phyloP scores from a whole-genome alignment of 176 grass and related monocot species.

The Aegilops longissima region DNA sequence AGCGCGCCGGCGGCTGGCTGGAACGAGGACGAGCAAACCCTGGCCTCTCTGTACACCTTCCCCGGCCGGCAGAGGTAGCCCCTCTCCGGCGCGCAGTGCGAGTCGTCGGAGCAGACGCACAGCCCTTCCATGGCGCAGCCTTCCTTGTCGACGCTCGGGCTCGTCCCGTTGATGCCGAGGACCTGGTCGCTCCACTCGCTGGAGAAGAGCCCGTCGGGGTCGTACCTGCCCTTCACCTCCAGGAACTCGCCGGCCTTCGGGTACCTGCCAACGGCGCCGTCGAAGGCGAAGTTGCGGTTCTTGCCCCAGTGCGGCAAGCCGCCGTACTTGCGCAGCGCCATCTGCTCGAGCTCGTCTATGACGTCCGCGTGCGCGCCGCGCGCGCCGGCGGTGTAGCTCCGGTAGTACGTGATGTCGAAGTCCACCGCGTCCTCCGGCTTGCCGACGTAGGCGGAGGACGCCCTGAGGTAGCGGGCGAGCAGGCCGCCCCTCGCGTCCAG shows the following conservation, averaged over 20 bases:
- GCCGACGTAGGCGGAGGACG: too few relatives aligned
- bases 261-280: background rate
- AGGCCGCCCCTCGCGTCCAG: too few relatives aligned
- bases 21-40: too few relatives aligned
- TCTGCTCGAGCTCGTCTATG: slow-evolving; percentile 39
- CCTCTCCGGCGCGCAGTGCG: background rate
- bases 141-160: background rate
- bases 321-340: slow-evolving; percentile 37
- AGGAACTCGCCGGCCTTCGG: background rate
- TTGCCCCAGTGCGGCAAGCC: slow-evolving; percentile 45
- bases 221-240: background rate
- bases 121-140: background rate
- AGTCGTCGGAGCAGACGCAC: background rate
- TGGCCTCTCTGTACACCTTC: background rate
- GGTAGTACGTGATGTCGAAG: too few relatives aligned
- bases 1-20: too few relatives aligned
- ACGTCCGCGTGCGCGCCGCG: too few relatives aligned
- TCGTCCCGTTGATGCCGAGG: background rate
- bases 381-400: too few relatives aligned
- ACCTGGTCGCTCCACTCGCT: slow-evolving; percentile 52
- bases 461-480: too few relatives aligned
- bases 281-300: slow-evolving; percentile 6
- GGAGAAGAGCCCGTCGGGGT: slow-evolving; percentile 22
- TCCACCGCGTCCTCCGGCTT: too few relatives aligned
- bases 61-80: background rate